These are phyloP conservation scores for Pythium oligandrum DNA, from an alignment of 352 stramenopile species.

Conservation along the genomic window DNA sequence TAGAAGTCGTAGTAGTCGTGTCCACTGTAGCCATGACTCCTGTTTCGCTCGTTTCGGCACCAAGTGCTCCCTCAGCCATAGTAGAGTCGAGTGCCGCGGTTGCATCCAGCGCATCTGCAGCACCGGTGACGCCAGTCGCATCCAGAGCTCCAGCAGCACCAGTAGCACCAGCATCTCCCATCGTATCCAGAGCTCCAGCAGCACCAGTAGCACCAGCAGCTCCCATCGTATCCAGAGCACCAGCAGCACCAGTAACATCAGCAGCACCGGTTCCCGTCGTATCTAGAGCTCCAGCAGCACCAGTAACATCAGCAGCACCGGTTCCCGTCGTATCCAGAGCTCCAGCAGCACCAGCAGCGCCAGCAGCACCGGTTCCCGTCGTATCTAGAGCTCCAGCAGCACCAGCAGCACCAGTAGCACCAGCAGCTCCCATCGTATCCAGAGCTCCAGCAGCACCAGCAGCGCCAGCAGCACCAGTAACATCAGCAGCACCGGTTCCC, in stretches of 20 bases:
- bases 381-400: neutral
- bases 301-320: neutral
- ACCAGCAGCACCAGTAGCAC: neutral
- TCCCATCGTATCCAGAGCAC: neutral
- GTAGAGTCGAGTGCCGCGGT: neutral
- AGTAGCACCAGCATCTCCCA: neutral
- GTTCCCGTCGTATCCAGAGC: neutral
- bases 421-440: neutral
- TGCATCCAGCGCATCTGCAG: neutral
- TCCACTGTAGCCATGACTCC: neutral
- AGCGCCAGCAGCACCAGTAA: neutral
- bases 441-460: neutral
- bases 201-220: neutral
- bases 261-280: neutral
- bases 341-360: neutral
- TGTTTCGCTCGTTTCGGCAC: neutral
- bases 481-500: neutral
- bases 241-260: neutral
- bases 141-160: neutral
- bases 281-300: neutral
- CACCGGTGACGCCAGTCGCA: too few relatives aligned
- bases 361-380: neutral
- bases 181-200: neutral
- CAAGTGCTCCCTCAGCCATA: neutral
- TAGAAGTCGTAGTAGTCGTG: neutral